Base-by-base conservation (phyloP, 139 green algal species). In the Gonium pectorale region DNA sequence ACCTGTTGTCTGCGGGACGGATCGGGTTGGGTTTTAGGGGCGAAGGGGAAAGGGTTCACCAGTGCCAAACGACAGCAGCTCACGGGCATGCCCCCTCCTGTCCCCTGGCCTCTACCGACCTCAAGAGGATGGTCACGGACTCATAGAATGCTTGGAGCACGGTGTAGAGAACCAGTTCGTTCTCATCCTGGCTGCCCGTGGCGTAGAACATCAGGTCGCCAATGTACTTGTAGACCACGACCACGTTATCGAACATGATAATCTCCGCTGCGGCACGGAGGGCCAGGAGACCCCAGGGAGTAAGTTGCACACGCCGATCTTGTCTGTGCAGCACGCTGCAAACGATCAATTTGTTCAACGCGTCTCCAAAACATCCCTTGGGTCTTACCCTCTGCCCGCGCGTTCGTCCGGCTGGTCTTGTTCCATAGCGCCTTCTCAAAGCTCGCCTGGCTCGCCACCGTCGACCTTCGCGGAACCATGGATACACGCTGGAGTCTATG, bases 201-300 rank as follows among this genome's bases (percentile, higher is more conserved):
- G 98, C 96, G 85, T 97, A 99, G 86, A 99, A 99, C 90, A 98
- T 97, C 43, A 99, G 93, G 90, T 99, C 98, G 0, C 93, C 92
- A 15, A 98, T 81, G 73, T 96, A 98, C 90, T 98, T 99, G 95
- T 98, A 99, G 31, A 99, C 93, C 33, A 98, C 94, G 31, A 99
- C 90, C n/a, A 95, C 90, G 73, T 98, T 92, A 88, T 99, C 97
- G 90, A 99, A 98, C 92, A 99, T 97, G 71, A 95, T 94, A 79
- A 99, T 98, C 87, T 99, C 97, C 2, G 97, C 97, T 99, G 94
- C 64, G 67, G 4, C 6, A 64, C 6, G 15, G n/a, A n/a, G n/a
- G n/a, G n/a, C n/a, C n/a, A n/a, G n/a, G n/a, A n/a, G n/a, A n/a
- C n/a, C n/a, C n/a, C n/a, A n/a, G n/a, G n/a, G n/a, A n/a, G n/a